These are phyloP conservation scores for Excoecaria cochinchinensis DNA, from an alignment of 345 rosid species.

Conservation along the genomic window DNA sequence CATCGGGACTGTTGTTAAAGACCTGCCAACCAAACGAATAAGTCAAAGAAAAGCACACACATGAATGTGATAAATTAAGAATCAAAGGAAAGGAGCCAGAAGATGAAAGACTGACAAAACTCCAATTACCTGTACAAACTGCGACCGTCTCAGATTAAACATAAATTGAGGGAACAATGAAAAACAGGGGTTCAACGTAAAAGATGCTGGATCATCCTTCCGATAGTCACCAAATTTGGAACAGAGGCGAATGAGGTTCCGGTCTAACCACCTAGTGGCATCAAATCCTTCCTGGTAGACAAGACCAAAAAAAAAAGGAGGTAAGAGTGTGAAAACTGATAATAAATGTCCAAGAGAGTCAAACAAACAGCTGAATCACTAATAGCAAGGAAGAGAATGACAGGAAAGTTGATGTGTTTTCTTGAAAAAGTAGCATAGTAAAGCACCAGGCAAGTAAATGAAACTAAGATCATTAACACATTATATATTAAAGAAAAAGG, in stretches of 20 bases:
- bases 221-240: constrained; percentile 94
- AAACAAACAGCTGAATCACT: neutral
- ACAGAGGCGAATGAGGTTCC: constrained; percentile 89
- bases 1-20: constrained; percentile 97
- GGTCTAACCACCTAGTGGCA: constrained; percentile 97
- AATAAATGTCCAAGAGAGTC: neutral
- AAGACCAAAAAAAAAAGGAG: constrained; percentile 2
- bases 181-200: constrained; percentile 81
- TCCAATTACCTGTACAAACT: constrained; percentile 86
- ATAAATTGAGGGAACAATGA: constrained; percentile 98
- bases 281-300: constrained; percentile 90
- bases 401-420: neutral
- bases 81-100: neutral
- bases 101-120: neutral
- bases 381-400: neutral
- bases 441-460: neutral
- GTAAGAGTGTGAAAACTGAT: neutral
- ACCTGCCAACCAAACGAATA: constrained; percentile 47
- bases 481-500: neutral
- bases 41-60: neutral
- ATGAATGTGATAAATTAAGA: constrained; percentile 3
- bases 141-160: constrained; percentile 96
- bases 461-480: neutral
- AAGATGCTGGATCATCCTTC: constrained; percentile 95
- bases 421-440: neutral